These are phyloP conservation scores for Pythium rhizo-oryzae DNA, from an alignment of 352 stramenopile genomes.

Conservation along the genomic window DNA sequence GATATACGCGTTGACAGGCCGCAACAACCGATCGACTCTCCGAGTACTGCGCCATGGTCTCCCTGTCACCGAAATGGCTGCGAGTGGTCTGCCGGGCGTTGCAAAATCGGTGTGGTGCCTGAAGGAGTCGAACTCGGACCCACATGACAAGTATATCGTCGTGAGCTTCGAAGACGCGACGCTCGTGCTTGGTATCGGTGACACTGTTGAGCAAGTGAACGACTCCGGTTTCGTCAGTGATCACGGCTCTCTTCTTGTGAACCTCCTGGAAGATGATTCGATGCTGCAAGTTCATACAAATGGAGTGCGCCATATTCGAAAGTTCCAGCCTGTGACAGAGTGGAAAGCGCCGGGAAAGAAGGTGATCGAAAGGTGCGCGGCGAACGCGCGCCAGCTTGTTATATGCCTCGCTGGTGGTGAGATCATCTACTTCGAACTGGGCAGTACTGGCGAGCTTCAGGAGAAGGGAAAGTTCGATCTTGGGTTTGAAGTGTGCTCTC, in stretches of 20 bases:
- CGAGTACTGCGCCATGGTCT: slow-evolving; percentile 96
- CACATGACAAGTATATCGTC: slow-evolving; percentile 96
- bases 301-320: slow-evolving; percentile 95
- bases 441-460: slow-evolving; percentile 91
- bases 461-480: slow-evolving; percentile 95
- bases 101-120: slow-evolving; percentile 96
- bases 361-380: slow-evolving; percentile 95
- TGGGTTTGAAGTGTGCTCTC: slow-evolving; percentile 95
- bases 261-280: slow-evolving; percentile 94
- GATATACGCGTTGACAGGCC: slow-evolving; percentile 96
- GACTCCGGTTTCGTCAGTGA: slow-evolving; percentile 96
- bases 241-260: slow-evolving; percentile 95
- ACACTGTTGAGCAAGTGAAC: slow-evolving; percentile 98
- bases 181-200: slow-evolving; percentile 97
- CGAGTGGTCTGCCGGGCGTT: slow-evolving; percentile 94
- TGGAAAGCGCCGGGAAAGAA: slow-evolving; percentile 98
- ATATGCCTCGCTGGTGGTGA: slow-evolving; percentile 96
- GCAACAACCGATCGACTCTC: slow-evolving; percentile 93
- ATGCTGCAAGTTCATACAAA: slow-evolving; percentile 97
- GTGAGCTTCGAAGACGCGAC: slow-evolving; percentile 99
- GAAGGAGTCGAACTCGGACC: slow-evolving; percentile 81
- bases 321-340: slow-evolving; percentile 93
- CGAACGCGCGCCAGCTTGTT: slow-evolving; percentile 96
- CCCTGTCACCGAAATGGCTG: slow-evolving; percentile 96
- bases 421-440: slow-evolving; percentile 99